A percentile compares a stretch with the other conserved stretches of the same genome.
phyloP scores from a whole-genome alignment of 495 filamentous ascomycete genomes.

The Penicillium parvum region DNA sequence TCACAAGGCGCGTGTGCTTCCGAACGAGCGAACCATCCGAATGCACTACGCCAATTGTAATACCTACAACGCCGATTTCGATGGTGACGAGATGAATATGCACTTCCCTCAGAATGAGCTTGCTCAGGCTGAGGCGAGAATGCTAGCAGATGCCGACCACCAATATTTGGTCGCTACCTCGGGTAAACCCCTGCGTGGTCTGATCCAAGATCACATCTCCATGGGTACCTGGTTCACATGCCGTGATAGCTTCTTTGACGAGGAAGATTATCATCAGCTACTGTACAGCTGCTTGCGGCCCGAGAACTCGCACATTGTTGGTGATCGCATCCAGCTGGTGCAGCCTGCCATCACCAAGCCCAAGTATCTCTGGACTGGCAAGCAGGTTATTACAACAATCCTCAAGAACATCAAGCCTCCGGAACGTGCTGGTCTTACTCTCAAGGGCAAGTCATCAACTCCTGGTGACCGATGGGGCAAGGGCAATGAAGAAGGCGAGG shows the following conservation, averaged over 20 bases:
- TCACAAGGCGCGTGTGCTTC: slow-evolving; percentile 86
- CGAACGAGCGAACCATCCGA: slow-evolving; percentile 92
- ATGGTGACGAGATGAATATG: slow-evolving; percentile 99
- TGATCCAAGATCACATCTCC: slow-evolving; percentile 98
- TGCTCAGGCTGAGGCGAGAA: slow-evolving; percentile 83
- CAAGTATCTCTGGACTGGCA: slow-evolving; percentile 86
- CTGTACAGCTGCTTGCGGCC: slow-evolving; percentile 85
- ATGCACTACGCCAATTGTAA: slow-evolving; percentile 99
- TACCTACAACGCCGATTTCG: slow-evolving; percentile 99
- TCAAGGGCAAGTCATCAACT: slow-evolving; percentile 73
- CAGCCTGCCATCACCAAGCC: slow-evolving; percentile 82
- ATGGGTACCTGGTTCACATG: slow-evolving; percentile 88
- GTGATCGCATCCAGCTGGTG: slow-evolving; percentile 67
- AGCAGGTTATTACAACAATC: slow-evolving; percentile 92
- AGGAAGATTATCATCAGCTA: slow-evolving; percentile 86
- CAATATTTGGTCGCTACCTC: slow-evolving; percentile 94
- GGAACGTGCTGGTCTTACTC: slow-evolving; percentile 69
- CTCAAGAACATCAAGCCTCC: slow-evolving; percentile 82
- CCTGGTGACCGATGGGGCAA: slow-evolving; percentile 72
- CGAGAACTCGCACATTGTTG: slow-evolving; percentile 75
- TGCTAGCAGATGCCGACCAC: slow-evolving; percentile 92
- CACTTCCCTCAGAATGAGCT: slow-evolving; percentile 98
- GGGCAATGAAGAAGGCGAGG: slow-evolving; percentile 66
- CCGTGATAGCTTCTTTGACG: slow-evolving; percentile 86
- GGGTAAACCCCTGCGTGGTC: slow-evolving; percentile 88